Conservation (phyloP, 495 filamentous ascomycete genomes). For the Tuber aestivum region DNA sequence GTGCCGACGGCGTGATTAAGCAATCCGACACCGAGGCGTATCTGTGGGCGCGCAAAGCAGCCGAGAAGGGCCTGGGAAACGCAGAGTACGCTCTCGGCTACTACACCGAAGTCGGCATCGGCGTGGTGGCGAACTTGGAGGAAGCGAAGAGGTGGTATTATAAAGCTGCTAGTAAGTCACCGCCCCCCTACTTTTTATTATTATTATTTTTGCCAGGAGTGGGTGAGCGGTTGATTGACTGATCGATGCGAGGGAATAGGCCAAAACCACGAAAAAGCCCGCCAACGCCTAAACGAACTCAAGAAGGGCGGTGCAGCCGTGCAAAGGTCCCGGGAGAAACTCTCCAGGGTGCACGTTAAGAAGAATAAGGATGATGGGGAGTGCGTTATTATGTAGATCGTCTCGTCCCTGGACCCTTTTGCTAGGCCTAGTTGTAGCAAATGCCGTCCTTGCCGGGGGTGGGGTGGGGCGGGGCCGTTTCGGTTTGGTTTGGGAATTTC, state of each 20-base stretch:
- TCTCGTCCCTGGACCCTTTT: neutral
- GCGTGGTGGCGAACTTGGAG: slow-evolving; percentile 75
- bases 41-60: slow-evolving; percentile 92
- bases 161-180: slow-evolving; percentile 79
- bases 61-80: slow-evolving; percentile 74
- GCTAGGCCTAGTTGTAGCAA: neutral
- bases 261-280: slow-evolving; percentile 87
- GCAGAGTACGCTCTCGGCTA: slow-evolving; percentile 98
- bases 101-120: slow-evolving; percentile 92
- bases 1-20: slow-evolving; percentile 75
- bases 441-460: neutral
- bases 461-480: neutral
- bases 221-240: slow-evolving; percentile 6
- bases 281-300: slow-evolving; percentile 85
- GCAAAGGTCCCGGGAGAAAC: slow-evolving; percentile 63
- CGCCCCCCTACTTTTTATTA: neutral
- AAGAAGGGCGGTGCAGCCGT: slow-evolving; percentile 64
- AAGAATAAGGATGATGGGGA: slow-evolving; percentile 82
- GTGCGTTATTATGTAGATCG: slow-evolving; percentile 68
- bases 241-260: slow-evolving; percentile 49
- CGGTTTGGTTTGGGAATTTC: neutral
- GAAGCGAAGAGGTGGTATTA: slow-evolving; percentile 99
- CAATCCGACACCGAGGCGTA: slow-evolving; percentile 96
- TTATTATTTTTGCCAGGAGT: slow-evolving; percentile 12
- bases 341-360: slow-evolving; percentile 74